Evolutionary conservation across 2,329 filamentous ascomycete species (phyloP).

Genomic region (Colletotrichum tropicale): DNA sequence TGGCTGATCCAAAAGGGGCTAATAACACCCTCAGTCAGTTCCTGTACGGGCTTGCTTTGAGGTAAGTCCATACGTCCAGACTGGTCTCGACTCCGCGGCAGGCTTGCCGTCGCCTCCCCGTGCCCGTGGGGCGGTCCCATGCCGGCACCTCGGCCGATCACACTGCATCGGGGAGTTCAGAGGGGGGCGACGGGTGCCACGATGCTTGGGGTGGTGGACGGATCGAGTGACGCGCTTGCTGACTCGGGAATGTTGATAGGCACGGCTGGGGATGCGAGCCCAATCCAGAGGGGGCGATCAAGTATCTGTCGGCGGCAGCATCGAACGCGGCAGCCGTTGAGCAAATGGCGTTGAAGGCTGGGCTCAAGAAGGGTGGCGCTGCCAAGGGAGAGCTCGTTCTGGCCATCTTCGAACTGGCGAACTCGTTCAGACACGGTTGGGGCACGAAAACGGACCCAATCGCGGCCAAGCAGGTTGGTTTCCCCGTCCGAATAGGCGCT

Average conservation of each 20-base stretch:
- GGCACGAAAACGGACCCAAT: conserved; percentile 85
- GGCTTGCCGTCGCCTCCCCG: neutral
- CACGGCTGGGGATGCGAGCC: conserved; percentile 91
- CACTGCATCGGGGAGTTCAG: neutral
- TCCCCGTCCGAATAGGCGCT: neutral
- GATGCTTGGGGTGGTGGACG: neutral
- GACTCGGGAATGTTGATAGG: conserved; percentile 48
- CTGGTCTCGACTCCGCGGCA: neutral
- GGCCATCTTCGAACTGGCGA: conserved; percentile 93
- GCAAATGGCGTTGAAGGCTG: conserved; percentile 81
- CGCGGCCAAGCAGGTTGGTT: conserved; percentile 74
- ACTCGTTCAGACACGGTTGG: conserved; percentile 94
- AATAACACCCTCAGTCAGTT: conserved; percentile 97
- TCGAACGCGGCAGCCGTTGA: conserved; percentile 90
- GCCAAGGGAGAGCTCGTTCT: conserved; percentile 96
- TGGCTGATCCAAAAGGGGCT: conserved; percentile 82
- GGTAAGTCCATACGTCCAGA: conserved; percentile 56
- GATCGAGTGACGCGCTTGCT: neutral
- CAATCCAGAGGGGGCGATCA: conserved; percentile 75
- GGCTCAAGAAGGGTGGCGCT: conserved; percentile 89
- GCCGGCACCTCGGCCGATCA: neutral
- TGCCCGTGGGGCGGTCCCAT: neutral
- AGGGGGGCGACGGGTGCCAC: neutral
- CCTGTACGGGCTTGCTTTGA: conserved; percentile 88
- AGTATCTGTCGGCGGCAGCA: conserved; percentile 86